Evolutionary conservation across 352 stramenopile genomes (phyloP), one percentile per base, ranked within the genome.

Genomic region (Phytophthora niederhauseri): DNA sequence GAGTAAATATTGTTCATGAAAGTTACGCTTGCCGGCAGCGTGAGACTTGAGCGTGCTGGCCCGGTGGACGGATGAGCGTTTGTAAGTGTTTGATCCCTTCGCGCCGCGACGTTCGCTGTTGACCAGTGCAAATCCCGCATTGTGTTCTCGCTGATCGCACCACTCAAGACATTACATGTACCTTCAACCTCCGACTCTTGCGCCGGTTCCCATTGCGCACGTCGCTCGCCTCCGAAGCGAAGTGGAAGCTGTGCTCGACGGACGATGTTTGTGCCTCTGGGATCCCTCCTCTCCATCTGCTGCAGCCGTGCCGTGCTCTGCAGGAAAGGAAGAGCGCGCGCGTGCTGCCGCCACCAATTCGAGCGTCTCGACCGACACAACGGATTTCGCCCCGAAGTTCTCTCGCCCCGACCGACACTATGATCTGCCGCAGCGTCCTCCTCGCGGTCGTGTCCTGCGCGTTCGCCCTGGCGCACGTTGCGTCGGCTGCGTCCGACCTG

Each of bases 301-400:
- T 57, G 41, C 38, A 43, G 36, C 36, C 4, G 34, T 11, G 12
- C 52, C 7, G 22, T 22, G 19, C 48, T 48, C 2, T 66, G 64
- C 49, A 55, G 8, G 36, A 46, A 57, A 54, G 55, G 11, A 22
- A 71, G 24, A 48, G n/a, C 31, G 20, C 56, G 49, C 49, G 11
- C 19, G 30, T 38, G 56, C 45, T 20, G 41, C 57, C 64, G 41
- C 57, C 64, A 72, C 62, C 58, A 58, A 62, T 67, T 57, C 22
- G 50, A 22, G 12, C 22, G 48, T 54, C 55, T 34, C 19, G n/a
- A 20, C 45, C 36, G 20, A 56, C 64, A 72, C 64, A 66, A 72
- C 64, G 51, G 41, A 62, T 72, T 72, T 72, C 57, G 28, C 64
- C 57, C 61, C 45, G 48, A 48, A 61, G 28, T 15, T 55, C 49